Conservation (phyloP, 306 rosid species). For the Quercus wislizeni region DNA sequence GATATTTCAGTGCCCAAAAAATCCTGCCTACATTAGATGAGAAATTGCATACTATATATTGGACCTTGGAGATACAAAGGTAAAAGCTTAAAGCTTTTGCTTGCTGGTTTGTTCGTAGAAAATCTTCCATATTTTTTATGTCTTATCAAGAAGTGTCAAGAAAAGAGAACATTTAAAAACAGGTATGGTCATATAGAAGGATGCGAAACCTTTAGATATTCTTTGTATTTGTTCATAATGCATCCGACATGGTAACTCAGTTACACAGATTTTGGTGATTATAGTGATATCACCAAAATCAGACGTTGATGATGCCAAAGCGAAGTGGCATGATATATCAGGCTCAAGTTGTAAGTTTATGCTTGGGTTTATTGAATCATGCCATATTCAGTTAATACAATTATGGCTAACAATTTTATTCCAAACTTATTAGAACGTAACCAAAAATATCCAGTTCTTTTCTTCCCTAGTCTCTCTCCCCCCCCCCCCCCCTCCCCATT, state of each 20-base stretch:
- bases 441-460: conserved; percentile 41
- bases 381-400: conserved; percentile 30
- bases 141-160: conserved; percentile 16
- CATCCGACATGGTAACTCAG: conserved; percentile 43
- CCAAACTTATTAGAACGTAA: conserved; percentile 1
- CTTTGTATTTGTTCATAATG: conserved; percentile 26
- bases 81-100: background rate
- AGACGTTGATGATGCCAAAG: conserved; percentile 5
- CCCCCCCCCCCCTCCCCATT: background rate
- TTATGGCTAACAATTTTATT: conserved; percentile 9
- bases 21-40: background rate
- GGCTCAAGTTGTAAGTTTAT: conserved; percentile 54
- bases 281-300: conserved; percentile 48
- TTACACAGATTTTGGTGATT: conserved; percentile 59
- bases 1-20: background rate
- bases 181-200: background rate
- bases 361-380: conserved; percentile 69
- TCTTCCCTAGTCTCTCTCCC: conserved; percentile 34
- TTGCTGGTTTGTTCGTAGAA: conserved; percentile 8
- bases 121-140: background rate
- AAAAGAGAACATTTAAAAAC: conserved; percentile 15
- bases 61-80: conserved; percentile 4
- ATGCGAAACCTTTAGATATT: conserved; percentile 1
- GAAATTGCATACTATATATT: background rate
- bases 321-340: conserved; percentile 62